Evolutionary conservation across 2,329 filamentous ascomycete species (phyloP), one percentile per base, ranked within the genome.

Genomic region (Exutisphaerella laricina): DNA sequence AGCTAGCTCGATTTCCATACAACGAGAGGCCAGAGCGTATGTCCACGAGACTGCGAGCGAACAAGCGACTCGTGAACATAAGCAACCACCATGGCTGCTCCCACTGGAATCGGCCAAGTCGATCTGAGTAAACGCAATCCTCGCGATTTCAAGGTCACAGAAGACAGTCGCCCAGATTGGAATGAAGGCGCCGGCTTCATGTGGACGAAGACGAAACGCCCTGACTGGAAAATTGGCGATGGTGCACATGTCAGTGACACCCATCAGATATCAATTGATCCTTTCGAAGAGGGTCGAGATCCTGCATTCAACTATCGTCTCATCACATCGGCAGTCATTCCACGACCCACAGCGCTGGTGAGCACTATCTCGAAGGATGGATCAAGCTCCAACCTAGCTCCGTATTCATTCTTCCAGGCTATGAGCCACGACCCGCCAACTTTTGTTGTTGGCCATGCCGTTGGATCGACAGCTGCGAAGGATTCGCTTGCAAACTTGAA

Each of bases 231-330:
- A 17, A 72, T 74, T 45, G 84, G 83, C 43, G 59, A 68, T 30
- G 84, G 84, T 48, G 71, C 78, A 46, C 86, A 85, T 67, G 59
- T 67, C 46, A 59, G 63, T 14, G 69, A 70, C 3, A 76, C 77
- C 45, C 62, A 67, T 2, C 85, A 94, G 66, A 66, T 89, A 14
- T 46, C 80, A 58, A 92, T 94, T 56, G 82, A 94, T 64, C 88
- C 88, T 0, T 79, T 87, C 61, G 82, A 73, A 39, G 68, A 78
- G 21, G 84, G 80, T 14, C 77, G 88, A 1, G 72, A 79, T 0
- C 66, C 77, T 0, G 66, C 70, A 2, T 78, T 76, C 66, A 95
- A 95, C 73, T 95, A 96, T 75, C 94, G 92, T 67, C 77, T 95
- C 13, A 72, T 95, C 49, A 94, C 94, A 64, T 85, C 80, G 13